Percentiles rank a stretch among this genome's conserved stretches.
These are phyloP conservation scores for Penicillium argentinense DNA, from an alignment of 495 filamentous ascomycete genomes.

Conservation along the genomic window DNA sequence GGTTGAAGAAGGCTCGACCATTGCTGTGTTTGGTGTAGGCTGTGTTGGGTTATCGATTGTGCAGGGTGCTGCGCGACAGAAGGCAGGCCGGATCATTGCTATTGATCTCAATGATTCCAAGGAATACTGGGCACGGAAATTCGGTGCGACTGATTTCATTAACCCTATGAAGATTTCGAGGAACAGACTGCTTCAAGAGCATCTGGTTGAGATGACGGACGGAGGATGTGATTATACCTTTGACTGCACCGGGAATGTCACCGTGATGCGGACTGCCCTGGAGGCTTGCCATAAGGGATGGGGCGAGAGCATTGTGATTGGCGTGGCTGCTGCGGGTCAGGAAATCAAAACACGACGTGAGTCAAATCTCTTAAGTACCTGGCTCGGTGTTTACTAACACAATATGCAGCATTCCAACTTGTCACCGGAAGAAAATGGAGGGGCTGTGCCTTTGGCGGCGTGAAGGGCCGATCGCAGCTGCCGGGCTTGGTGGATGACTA, in stretches of 20 bases:
- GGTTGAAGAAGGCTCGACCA: slow-evolving; percentile 81
- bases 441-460: slow-evolving; percentile 94
- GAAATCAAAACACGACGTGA: slow-evolving; percentile 94
- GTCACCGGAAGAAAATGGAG: slow-evolving; percentile 98
- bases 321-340: slow-evolving; percentile 95
- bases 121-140: slow-evolving; percentile 88
- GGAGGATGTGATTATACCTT: slow-evolving; percentile 99
- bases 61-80: slow-evolving; percentile 86
- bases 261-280: slow-evolving; percentile 92
- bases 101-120: slow-evolving; percentile 93
- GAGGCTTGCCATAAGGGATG: slow-evolving; percentile 99
- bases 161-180: slow-evolving; percentile 79
- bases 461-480: slow-evolving; percentile 95
- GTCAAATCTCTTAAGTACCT: slow-evolving; percentile 34
- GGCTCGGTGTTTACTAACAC: not conserved
- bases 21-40: slow-evolving; percentile 92
- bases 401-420: slow-evolving; percentile 84
- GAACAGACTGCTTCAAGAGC: slow-evolving; percentile 75
- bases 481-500: slow-evolving; percentile 89
- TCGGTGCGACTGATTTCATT: slow-evolving; percentile 94
- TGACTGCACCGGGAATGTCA: slow-evolving; percentile 96
- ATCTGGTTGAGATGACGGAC: slow-evolving; percentile 97
- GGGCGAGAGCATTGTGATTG: slow-evolving; percentile 97
- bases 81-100: slow-evolving; percentile 86
- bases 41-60: slow-evolving; percentile 94